Evolutionary conservation across 2,329 filamentous ascomycete species (phyloP).

Genomic region (Ceratocystis destructans): DNA sequence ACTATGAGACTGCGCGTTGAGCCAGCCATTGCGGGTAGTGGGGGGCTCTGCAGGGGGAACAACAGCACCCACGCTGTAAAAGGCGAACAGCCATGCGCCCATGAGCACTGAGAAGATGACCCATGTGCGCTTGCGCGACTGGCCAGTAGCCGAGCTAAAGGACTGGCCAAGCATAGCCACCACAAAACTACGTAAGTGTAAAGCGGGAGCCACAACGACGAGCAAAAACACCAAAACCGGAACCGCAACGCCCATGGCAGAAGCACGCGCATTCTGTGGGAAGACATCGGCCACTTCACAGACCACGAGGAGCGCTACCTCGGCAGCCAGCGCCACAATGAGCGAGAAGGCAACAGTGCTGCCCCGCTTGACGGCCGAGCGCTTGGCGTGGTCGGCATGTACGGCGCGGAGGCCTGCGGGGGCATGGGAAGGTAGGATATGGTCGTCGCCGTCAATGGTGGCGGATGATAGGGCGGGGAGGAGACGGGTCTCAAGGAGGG

Average conservation of each 20-base stretch:
- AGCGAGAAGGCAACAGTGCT: slow-evolving; percentile 57
- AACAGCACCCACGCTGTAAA: slow-evolving; percentile 61
- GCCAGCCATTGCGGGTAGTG: slow-evolving; percentile 9
- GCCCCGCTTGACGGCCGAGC: slow-evolving; percentile 36
- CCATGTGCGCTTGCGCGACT: slow-evolving; percentile 33
- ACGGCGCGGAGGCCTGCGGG: slow-evolving; percentile 44
- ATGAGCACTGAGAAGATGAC: slow-evolving; percentile 49
- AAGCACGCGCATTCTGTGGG: slow-evolving; percentile 49
- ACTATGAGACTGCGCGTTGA: slow-evolving; percentile 12
- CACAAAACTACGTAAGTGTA: slow-evolving; percentile 56
- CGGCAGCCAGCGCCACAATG: slow-evolving; percentile 62
- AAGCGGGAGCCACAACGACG: slow-evolving; percentile 60
- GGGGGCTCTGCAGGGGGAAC: slow-evolving; percentile 34
- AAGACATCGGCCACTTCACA: slow-evolving; percentile 70
- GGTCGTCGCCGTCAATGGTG: slow-evolving; percentile 47
- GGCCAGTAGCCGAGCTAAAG: slow-evolving; percentile 29
- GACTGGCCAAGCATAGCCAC: slow-evolving; percentile 45
- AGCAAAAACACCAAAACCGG: slow-evolving; percentile 58
- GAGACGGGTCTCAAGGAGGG: slow-evolving; percentile 43
- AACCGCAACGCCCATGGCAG: slow-evolving; percentile 57
- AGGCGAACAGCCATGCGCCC: slow-evolving; percentile 52
- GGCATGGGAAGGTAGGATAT: slow-evolving; percentile 49
- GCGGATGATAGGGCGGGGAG: slow-evolving; percentile 30
- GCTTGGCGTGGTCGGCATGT: slow-evolving; percentile 44
- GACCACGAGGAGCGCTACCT: slow-evolving; percentile 66